These are phyloP conservation scores for Lunularia cruciata DNA, from an alignment of 225 moss, liverwort and hornwort genomes.

Conservation along the genomic window DNA sequence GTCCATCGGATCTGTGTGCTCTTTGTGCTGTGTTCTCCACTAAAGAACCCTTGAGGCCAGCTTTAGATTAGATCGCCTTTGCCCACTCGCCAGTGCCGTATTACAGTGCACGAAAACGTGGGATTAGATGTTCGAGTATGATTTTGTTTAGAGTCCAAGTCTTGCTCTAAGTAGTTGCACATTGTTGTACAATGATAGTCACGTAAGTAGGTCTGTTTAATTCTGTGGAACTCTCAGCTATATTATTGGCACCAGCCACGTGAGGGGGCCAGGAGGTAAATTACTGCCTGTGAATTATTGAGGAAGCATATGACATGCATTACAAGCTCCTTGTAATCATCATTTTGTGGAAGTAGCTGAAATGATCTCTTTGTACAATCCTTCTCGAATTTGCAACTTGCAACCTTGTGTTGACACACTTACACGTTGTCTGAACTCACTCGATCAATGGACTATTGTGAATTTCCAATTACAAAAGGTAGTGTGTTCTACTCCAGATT, in stretches of 20 bases:
- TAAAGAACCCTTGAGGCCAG: conserved; percentile 30
- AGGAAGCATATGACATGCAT: conserved; percentile 8
- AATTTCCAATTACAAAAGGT: no score
- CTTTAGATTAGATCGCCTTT: conserved; percentile 20
- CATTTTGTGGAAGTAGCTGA: conserved; percentile 14
- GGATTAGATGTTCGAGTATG: conserved; percentile 16
- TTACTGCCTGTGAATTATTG: conserved; percentile 15
- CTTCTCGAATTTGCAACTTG: background rate
- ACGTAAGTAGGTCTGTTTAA: conserved; percentile 18
- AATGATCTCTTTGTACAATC: conserved; percentile 12
- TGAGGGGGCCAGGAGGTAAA: conserved; percentile 8
- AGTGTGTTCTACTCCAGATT: no score
- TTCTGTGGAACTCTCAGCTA: conserved; percentile 20
- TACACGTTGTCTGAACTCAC: no score
- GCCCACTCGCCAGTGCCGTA: conserved; percentile 22
- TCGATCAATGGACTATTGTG: no score
- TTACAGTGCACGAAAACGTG: conserved; percentile 17
- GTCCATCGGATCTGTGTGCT: conserved; percentile 2
- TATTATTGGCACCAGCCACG: conserved; percentile 26
- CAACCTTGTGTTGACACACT: no score
- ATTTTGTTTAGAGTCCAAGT: conserved; percentile 1
- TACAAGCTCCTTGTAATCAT: conserved; percentile 11
- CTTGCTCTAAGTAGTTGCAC: conserved; percentile 33
- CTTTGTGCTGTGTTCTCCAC: conserved; percentile 29
- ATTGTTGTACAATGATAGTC: conserved; percentile 38